Evolutionary conservation across 2,329 filamentous ascomycete genomes (phyloP).

Genomic region (Aspergillus aculeatinus): DNA sequence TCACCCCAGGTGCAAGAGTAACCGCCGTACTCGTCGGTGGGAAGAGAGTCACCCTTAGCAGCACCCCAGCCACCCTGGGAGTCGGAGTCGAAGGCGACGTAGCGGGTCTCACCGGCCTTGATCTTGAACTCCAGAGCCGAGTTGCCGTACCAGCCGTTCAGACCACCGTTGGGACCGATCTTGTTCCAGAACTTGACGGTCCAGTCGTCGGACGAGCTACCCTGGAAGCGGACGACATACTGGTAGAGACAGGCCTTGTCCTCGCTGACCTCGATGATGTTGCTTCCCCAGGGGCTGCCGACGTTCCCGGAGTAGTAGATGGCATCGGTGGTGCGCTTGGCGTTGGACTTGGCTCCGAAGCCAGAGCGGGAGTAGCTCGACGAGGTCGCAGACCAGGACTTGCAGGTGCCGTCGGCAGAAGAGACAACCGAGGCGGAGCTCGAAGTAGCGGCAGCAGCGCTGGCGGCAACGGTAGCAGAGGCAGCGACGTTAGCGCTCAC

Average conservation of each 20-base stretch:
- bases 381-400: conserved; percentile 24
- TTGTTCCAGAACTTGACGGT: conserved; percentile 45
- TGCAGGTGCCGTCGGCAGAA: conserved; percentile 14
- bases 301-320: conserved; percentile 37
- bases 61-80: conserved; percentile 40
- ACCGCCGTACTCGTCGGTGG: conserved; percentile 28
- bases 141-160: conserved; percentile 38
- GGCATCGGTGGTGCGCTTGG: conserved; percentile 16
- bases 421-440: conserved; percentile 13
- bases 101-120: conserved; percentile 31
- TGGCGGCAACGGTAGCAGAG: conserved; percentile 13
- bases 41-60: conserved; percentile 26
- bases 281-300: conserved; percentile 41
- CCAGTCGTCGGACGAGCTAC: conserved; percentile 33
- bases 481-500: conserved; percentile 13
- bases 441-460: conserved; percentile 15
- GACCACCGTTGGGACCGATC: conserved; percentile 31
- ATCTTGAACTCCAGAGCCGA: conserved; percentile 35
- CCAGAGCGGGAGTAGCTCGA: conserved; percentile 27
- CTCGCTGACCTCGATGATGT: conserved; percentile 40
- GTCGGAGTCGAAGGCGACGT: conserved; percentile 40
- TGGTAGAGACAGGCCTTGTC: conserved; percentile 35
- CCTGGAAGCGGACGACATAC: conserved; percentile 37
- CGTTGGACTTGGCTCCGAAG: conserved; percentile 32
- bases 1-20: conserved; percentile 45